Evolutionary conservation across 257 asterid genomes (phyloP), one percentile per base, ranked within the genome.

Genomic region (Knoxia roxburghii): DNA sequence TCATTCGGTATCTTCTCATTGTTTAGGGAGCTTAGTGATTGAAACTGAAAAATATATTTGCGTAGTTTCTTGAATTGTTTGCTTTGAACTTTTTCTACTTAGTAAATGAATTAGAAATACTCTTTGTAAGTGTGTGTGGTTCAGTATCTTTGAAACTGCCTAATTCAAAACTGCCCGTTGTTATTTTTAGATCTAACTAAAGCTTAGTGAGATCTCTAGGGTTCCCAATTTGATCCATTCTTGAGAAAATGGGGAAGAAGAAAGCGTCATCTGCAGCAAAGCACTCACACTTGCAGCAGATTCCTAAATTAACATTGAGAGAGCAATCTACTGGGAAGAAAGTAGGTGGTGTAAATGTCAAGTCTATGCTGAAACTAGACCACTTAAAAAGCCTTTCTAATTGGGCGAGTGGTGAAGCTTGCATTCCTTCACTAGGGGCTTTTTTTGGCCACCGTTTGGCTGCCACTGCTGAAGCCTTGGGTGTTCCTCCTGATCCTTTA

Each of bases 361-460:
- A 82, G 72, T 79, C 83, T 17, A 90, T 85, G 95, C 70, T 83
- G 73, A 90, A 82, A 81, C 67, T 88, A 41, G 91, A 88, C 24
- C 91, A 88, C 66, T 50, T 86, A 1, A 86, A 83, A 69, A 74
- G 70, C 72, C 81, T 88, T 39, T 87, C 97, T 8, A n/a, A 63
- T 10, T 88, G 96, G 92, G 81, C 82, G 8, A 78, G 75, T 29
- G 57, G 48, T 2, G 81, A 86, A 76, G 73, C 82, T 51, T 76
- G 80, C 26, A 50, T 90, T 50, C 83, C 88, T 53, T 71, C 88
- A 11, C 82, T 88, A 15, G 94, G 77, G 27, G 94, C 94, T 20
- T 80, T 86, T 70, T 85, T 80, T 41, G 92, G 97, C 15, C 76
- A 81, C 65, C 87, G 86, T 24, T 71, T 89, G 69, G 94, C 87